Evolutionary conservation across 2,329 filamentous ascomycete genomes (phyloP), one percentile per base, ranked within the genome.

Genomic region (Neopestalotiopsis clavispora): DNA sequence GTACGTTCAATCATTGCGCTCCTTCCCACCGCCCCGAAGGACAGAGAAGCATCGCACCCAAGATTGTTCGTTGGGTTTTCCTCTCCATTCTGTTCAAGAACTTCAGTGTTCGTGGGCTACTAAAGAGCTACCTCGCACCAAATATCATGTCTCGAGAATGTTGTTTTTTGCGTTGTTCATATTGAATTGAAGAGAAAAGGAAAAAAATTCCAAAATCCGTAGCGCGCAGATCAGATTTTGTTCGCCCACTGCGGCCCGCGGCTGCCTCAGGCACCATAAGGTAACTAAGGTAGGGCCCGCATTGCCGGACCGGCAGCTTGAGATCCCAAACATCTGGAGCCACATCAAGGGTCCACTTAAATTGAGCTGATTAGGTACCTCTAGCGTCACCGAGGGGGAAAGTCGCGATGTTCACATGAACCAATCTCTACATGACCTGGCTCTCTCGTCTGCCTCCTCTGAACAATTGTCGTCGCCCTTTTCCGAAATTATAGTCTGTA

Each of bases 1-100:
- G 85, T 87, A 82, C 84, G 85, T 75, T 86, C 85, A 86, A 87
- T 87, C 85, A 87, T 87, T 87, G 85, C 85, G 85, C 83, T 87
- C 85, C 85, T 84, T 80, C 84, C 80, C 85, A 87, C 79, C 67
- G 76, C 76, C 80, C 77, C 74, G 70, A 66, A 76, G 74, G 76
- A 79, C 77, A 80, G 83, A 80, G 80, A 81, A 86, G 82, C 85
- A 87, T 84, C 85, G 85, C 85, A 87, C 85, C 85, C 85, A 87
- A 87, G 85, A 87, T 86, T 86, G 84, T 83, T 82, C 85, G 84
- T 75, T 83, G 78, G 80, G 74, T 72, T 73, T 85, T 83, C 71
- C 78, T 87, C 85, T 87, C 81, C 85, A 83, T 87, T 83, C 82
- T 84, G 75, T 80, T 80, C 81, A 79, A 83, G 80, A 75, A 74